phyloP scores from a whole-genome alignment of 352 stramenopile species.

The Pythium utonaiense region DNA sequence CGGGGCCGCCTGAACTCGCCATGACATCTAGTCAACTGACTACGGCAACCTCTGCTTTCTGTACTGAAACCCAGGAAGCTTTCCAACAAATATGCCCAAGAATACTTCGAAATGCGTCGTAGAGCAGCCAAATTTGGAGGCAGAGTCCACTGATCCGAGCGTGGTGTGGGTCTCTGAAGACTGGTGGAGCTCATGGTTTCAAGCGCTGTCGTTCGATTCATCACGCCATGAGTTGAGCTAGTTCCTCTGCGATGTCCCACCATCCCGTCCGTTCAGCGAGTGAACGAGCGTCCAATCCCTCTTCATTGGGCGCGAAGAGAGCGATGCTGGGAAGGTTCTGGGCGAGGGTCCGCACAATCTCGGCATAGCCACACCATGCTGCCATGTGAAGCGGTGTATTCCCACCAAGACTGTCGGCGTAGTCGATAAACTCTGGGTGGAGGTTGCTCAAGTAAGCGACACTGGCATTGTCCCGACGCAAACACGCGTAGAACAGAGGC shows the following conservation, averaged over 20 bases:
- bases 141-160: too few species aligned
- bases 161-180: too few species aligned
- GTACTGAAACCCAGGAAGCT: too few species aligned
- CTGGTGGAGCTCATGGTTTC: too few species aligned
- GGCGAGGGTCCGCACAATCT: conserved; percentile 34
- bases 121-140: too few species aligned
- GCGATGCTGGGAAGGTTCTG: conserved; percentile 39
- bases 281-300: conserved; percentile 39
- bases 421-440: conserved; percentile 66
- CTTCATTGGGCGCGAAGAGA: conserved; percentile 51
- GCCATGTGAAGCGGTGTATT: conserved; percentile 67
- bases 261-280: conserved; percentile 36
- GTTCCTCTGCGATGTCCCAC: conserved; percentile 1
- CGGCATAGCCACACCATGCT: conserved; percentile 36
- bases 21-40: neutral
- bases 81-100: too few species aligned
- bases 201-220: neutral
- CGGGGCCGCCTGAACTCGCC: neutral
- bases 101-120: too few species aligned
- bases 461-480: conserved; percentile 45
- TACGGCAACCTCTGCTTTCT: too few species aligned
- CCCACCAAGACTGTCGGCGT: conserved; percentile 47
- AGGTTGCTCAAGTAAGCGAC: conserved; percentile 47
- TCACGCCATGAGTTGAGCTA: neutral
- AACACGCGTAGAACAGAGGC: conserved; percentile 58